Evolutionary conservation across 192 early-diverging fungal species (phyloP).

Genomic region (Coemansia sp.): DNA sequence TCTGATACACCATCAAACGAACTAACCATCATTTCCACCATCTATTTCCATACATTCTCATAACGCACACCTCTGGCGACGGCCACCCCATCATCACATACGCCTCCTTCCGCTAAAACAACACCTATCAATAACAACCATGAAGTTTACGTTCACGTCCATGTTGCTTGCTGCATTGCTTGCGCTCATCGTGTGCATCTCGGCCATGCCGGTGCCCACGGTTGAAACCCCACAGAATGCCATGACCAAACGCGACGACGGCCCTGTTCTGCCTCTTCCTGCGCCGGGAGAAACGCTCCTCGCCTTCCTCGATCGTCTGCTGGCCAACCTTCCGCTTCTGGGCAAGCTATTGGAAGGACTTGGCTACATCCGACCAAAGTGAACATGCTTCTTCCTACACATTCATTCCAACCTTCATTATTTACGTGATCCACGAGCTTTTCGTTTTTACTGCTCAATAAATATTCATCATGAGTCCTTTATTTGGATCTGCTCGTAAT

Average conservation of each 20-base stretch:
- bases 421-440: neutral
- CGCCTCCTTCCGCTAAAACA: too few relatives aligned
- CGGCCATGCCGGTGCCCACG: slow-evolving; percentile 9
- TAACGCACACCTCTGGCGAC: too few relatives aligned
- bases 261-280: slow-evolving; percentile 39
- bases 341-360: slow-evolving; percentile 37
- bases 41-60: neutral
- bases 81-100: too few relatives aligned
- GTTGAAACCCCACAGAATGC: neutral
- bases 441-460: neutral
- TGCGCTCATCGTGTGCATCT: slow-evolving; percentile 9
- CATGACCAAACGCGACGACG: slow-evolving; percentile 1
- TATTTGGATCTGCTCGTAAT: too few relatives aligned
- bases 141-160: slow-evolving; percentile 16
- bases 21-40: neutral
- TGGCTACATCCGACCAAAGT: slow-evolving; percentile 40
- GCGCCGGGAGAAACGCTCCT: slow-evolving; percentile 31
- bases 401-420: neutral
- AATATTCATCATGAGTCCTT: neutral
- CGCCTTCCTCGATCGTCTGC: slow-evolving; percentile 42
- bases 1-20: neutral
- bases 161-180: slow-evolving; percentile 10
- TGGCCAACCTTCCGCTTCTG: slow-evolving; percentile 29
- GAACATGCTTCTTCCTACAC: neutral
- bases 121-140: slow-evolving; percentile 1